phyloP scores from a whole-genome alignment of 192 early-diverging fungal species.

The Gamsiella multidivaricata region DNA sequence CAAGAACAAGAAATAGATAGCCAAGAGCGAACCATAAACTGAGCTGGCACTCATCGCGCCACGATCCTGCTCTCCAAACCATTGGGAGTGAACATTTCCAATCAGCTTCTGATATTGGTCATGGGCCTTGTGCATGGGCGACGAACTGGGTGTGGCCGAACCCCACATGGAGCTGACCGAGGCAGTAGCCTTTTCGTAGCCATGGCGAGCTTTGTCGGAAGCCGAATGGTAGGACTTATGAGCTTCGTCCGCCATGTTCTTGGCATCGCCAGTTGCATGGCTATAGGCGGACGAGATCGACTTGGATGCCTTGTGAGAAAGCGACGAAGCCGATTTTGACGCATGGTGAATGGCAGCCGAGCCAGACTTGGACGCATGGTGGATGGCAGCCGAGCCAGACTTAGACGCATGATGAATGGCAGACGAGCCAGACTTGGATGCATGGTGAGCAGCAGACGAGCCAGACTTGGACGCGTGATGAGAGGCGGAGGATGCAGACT shows the following conservation, averaged over 20 bases:
- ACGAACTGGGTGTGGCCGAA: conserved; percentile 15
- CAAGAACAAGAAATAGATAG: conserved; percentile 27
- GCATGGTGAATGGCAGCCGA: conserved; percentile 25
- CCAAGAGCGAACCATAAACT: conserved; percentile 28
- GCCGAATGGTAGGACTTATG: conserved; percentile 22
- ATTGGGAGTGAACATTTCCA: conserved; percentile 5
- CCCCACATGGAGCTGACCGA: conserved; percentile 32
- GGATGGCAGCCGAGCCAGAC: conserved; percentile 11
- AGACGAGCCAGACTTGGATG: conserved; percentile 25
- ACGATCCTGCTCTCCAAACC: conserved; percentile 6
- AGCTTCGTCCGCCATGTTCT: conserved; percentile 19
- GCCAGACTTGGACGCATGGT: conserved; percentile 30
- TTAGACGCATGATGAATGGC: conserved; percentile 11
- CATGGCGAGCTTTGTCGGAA: conserved; percentile 23
- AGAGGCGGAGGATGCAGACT: conserved; percentile 30
- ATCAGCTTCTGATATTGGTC: conserved; percentile 20
- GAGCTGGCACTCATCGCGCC: conserved; percentile 19
- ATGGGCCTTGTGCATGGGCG: conserved; percentile 10
- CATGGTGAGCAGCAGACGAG: background rate
- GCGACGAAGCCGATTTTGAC: conserved; percentile 21
- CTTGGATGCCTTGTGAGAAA: conserved; percentile 29
- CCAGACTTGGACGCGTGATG: conserved; percentile 28
- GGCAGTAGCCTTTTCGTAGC: conserved; percentile 36
- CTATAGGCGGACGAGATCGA: conserved; percentile 28
- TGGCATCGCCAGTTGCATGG: conserved; percentile 34